Conservation (phyloP, 176 grass and related monocot genomes). For the Triticum timopheevii region DNA sequence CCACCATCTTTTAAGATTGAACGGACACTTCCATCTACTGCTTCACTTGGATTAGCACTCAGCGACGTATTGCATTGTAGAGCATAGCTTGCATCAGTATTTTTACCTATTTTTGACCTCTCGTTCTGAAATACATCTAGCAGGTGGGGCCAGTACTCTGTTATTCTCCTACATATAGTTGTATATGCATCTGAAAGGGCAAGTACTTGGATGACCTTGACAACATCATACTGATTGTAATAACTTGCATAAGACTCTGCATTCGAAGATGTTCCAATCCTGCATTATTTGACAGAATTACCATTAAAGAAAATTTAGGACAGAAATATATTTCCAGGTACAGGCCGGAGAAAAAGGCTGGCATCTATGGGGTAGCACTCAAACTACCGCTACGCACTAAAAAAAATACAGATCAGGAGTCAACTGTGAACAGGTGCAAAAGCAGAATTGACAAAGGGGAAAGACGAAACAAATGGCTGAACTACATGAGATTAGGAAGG, state of each 20-base stretch:
- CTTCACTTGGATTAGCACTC: slow-evolving; percentile 32
- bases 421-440: slow-evolving; percentile 1
- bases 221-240: slow-evolving; percentile 76
- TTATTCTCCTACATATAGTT: slow-evolving; percentile 61
- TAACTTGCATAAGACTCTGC: slow-evolving; percentile 65
- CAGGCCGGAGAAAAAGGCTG: not conserved
- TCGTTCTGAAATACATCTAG: slow-evolving; percentile 35
- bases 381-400: not conserved
- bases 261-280: slow-evolving; percentile 51
- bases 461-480: not conserved
- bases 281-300: slow-evolving; percentile 44
- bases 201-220: slow-evolving; percentile 62
- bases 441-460: not conserved
- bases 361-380: not conserved
- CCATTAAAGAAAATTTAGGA: slow-evolving; percentile 11
- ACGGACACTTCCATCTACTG: slow-evolving; percentile 12
- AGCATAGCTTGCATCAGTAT: slow-evolving; percentile 33
- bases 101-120: slow-evolving; percentile 37
- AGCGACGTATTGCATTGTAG: slow-evolving; percentile 16
- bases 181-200: slow-evolving; percentile 55
- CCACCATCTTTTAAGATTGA: slow-evolving; percentile 30
- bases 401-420: not conserved
- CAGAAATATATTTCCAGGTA: not conserved
- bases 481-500: not conserved
- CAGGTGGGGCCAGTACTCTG: slow-evolving; percentile 68